A percentile compares a stretch with the other conserved stretches of the same genome.
Evolutionary conservation across 768 basidiomycete species (phyloP).

Genomic region (Pisolithus tinctorius): DNA sequence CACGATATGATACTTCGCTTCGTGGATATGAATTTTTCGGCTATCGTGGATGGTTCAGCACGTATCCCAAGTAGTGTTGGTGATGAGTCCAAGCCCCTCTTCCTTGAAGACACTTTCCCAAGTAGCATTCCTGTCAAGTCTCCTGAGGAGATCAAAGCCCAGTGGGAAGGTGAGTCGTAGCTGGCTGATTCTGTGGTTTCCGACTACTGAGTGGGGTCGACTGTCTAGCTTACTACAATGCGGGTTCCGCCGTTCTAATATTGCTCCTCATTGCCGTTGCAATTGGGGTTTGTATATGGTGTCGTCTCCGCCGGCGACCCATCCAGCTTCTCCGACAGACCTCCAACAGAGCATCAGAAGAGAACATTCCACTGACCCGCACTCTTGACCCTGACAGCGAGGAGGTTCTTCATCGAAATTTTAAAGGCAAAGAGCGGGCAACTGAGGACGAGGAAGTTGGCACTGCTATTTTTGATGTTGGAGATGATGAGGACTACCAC

Average conservation of each 20-base stretch:
- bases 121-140: slow-evolving; percentile 43
- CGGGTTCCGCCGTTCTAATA: slow-evolving; percentile 82
- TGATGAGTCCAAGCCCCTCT: slow-evolving; percentile 56
- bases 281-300: slow-evolving; percentile 65
- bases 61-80: slow-evolving; percentile 79
- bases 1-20: slow-evolving; percentile 99
- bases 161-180: slow-evolving; percentile 73
- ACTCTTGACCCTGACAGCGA: slow-evolving; percentile 31
- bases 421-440: slow-evolving; percentile 47
- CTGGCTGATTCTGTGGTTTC: background rate
- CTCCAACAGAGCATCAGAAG: slow-evolving; percentile 36
- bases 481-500: slow-evolving; percentile 41
- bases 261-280: slow-evolving; percentile 53
- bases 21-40: slow-evolving; percentile 85
- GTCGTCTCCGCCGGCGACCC: slow-evolving; percentile 35
- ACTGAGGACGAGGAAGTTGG: slow-evolving; percentile 20
- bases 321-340: slow-evolving; percentile 17
- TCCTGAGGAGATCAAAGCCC: slow-evolving; percentile 73
- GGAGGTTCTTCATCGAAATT: slow-evolving; percentile 25
- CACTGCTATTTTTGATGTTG: slow-evolving; percentile 50
- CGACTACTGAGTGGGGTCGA: background rate
- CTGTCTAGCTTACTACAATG: slow-evolving; percentile 82
- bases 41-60: slow-evolving; percentile 74
- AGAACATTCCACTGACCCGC: slow-evolving; percentile 61
- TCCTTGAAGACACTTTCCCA: slow-evolving; percentile 38